These are phyloP conservation scores for Eudorina sp. DNA, from an alignment of 139 green algal species.

Conservation along the genomic window DNA sequence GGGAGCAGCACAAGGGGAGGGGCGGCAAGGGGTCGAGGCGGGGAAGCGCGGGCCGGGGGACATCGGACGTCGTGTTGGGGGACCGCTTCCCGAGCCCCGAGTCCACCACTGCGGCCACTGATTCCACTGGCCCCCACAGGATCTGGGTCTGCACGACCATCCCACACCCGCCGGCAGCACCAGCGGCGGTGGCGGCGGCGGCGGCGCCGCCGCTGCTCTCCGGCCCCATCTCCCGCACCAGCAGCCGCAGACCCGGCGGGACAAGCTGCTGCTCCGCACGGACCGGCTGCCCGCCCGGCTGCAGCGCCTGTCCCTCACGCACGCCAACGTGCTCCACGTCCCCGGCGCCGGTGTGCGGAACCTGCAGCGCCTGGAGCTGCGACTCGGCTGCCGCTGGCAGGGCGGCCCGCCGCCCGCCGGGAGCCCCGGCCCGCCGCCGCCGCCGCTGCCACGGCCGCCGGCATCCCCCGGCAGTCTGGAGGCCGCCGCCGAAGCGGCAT, in stretches of 20 bases:
- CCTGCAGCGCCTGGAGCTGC: slow-evolving; percentile 7
- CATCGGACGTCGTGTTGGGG: too few relatives aligned
- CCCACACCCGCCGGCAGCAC: neutral
- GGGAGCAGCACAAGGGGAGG: too few relatives aligned
- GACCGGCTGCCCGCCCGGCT: neutral
- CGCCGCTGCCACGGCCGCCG: neutral
- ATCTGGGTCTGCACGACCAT: neutral
- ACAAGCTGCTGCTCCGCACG: neutral
- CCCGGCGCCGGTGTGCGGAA: neutral
- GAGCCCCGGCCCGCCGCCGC: neutral
- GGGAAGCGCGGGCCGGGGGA: too few relatives aligned
- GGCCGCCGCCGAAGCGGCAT: neutral
- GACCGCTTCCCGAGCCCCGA: too few relatives aligned
- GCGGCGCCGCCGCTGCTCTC: neutral
- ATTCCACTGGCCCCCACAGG: too few relatives aligned
- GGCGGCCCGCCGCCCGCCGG: neutral
- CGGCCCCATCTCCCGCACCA: neutral
- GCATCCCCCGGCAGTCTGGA: neutral
- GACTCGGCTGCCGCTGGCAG: neutral
- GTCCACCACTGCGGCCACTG: too few relatives aligned
- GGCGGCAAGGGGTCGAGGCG: too few relatives aligned
- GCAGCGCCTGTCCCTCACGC: neutral
- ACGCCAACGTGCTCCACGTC: slow-evolving; percentile 6
- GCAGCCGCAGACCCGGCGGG: neutral
- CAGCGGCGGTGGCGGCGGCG: neutral